Evolutionary conservation across 78 protist genomes (phyloP).

Genomic region (Emiliania huxleyi): DNA sequence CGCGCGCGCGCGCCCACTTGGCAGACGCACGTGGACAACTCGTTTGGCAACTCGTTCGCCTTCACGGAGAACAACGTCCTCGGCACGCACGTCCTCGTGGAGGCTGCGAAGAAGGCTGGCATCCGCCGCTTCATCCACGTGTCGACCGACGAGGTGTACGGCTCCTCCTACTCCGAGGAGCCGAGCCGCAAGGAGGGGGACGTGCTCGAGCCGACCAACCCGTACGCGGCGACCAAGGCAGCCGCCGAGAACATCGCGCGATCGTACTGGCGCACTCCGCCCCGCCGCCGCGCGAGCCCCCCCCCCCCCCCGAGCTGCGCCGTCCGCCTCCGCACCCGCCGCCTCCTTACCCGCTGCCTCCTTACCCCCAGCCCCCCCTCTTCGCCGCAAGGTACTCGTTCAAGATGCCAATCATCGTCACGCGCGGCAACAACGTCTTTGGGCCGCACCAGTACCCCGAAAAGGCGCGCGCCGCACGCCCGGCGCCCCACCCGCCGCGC

Average conservation of each 20-base stretch:
- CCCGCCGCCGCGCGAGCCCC: no score
- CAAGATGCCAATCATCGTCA: slow-evolving; percentile 65
- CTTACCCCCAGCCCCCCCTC: no score
- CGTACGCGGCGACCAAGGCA: slow-evolving; percentile 94
- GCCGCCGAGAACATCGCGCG: slow-evolving; percentile 83
- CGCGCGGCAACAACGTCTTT: slow-evolving; percentile 93
- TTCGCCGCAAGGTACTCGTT: no score
- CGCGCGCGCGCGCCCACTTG: no score
- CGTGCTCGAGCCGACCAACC: slow-evolving; percentile 87
- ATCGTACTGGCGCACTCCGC: no score
- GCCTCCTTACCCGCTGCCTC: no score
- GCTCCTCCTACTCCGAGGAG: slow-evolving; percentile 32
- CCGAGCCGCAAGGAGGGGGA: neutral
- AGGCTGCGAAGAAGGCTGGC: slow-evolving; percentile 48
- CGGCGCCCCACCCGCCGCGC: no score
- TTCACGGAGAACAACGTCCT: slow-evolving; percentile 87
- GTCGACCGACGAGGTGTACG: slow-evolving; percentile 97
- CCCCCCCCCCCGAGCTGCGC: no score
- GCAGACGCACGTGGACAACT: slow-evolving; percentile 86
- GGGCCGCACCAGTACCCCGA: slow-evolving; percentile 94
- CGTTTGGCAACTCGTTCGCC: slow-evolving; percentile 71
- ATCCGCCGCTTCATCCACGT: slow-evolving; percentile 89
- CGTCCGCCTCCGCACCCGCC: no score
- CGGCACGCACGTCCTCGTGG: slow-evolving; percentile 93
- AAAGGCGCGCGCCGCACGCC: no score